Conservation (phyloP, 805 yeast genomes). For the Saccharomycopsis guyanensis region DNA sequence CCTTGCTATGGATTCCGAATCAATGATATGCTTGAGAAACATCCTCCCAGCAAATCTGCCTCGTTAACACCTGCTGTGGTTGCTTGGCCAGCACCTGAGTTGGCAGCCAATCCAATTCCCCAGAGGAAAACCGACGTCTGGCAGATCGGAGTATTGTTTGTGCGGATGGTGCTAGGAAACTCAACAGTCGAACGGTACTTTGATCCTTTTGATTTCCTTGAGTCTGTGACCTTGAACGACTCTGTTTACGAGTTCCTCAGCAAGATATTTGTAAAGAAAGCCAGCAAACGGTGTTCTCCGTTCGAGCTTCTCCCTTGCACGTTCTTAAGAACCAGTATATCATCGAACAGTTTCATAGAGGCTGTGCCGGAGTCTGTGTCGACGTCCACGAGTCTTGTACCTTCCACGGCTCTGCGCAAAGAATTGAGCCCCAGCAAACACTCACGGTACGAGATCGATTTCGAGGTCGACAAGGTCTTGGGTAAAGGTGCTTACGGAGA, state of each 20-base stretch:
- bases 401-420: neutral
- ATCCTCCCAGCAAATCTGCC: constrained; percentile 28
- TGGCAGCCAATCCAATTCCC: constrained; percentile 38
- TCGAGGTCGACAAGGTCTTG: constrained; percentile 84
- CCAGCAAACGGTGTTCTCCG: constrained; percentile 72
- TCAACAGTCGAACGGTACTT: constrained; percentile 46
- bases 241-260: constrained; percentile 59
- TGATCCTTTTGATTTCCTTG: constrained; percentile 59
- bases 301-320: constrained; percentile 77
- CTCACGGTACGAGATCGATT: constrained; percentile 85
- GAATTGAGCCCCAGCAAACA: constrained; percentile 22
- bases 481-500: constrained; percentile 98
- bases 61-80: constrained; percentile 18
- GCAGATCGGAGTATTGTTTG: constrained; percentile 79
- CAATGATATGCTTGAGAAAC: constrained; percentile 31
- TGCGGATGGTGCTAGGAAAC: constrained; percentile 56
- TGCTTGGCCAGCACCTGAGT: constrained; percentile 79
- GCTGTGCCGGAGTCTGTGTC: constrained; percentile 17
- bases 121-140: constrained; percentile 86
- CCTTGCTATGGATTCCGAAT: constrained; percentile 51
- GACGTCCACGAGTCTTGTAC: constrained; percentile 18
- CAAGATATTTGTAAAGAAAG: constrained; percentile 54
- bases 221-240: constrained; percentile 39
- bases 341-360: constrained; percentile 26
- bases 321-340: constrained; percentile 70